Evolutionary conservation across 768 basidiomycete species (phyloP).

Genomic region (Fomitopsis serialis): DNA sequence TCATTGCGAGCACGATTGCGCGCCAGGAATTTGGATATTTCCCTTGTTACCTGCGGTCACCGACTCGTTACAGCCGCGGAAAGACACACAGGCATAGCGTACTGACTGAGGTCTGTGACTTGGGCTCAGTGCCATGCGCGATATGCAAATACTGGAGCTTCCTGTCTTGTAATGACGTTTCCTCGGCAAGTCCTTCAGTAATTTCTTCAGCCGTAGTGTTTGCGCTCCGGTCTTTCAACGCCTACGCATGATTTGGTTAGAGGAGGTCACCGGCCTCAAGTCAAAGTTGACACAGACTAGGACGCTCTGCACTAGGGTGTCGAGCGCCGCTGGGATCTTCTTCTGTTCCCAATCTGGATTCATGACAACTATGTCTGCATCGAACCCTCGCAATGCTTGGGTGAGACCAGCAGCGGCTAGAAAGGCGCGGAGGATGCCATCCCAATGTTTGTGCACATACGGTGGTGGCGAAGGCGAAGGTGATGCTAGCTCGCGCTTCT

Average conservation of each 20-base stretch:
- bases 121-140: constrained; percentile 39
- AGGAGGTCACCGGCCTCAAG: background rate
- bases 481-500: constrained; percentile 17
- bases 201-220: constrained; percentile 11
- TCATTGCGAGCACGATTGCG: constrained; percentile 68
- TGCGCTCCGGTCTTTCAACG: background rate
- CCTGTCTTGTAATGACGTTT: constrained; percentile 52
- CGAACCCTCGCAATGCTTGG: constrained; percentile 58
- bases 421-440: constrained; percentile 49
- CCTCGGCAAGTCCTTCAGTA: constrained; percentile 20
- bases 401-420: constrained; percentile 47
- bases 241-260: background rate
- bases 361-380: constrained; percentile 68
- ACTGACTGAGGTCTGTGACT: constrained; percentile 57
- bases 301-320: constrained; percentile 44
- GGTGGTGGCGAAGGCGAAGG: constrained; percentile 32
- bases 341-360: constrained; percentile 59
- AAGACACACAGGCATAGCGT: background rate
- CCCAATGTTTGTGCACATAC: constrained; percentile 54
- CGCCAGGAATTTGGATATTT: constrained; percentile 68
- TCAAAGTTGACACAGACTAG: constrained; percentile 33
- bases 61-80: background rate
- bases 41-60: constrained; percentile 47
- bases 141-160: constrained; percentile 59
- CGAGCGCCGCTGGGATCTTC: constrained; percentile 50